Conservation (phyloP, 164 flowering plant species). For the Cinnamomum chago region DNA sequence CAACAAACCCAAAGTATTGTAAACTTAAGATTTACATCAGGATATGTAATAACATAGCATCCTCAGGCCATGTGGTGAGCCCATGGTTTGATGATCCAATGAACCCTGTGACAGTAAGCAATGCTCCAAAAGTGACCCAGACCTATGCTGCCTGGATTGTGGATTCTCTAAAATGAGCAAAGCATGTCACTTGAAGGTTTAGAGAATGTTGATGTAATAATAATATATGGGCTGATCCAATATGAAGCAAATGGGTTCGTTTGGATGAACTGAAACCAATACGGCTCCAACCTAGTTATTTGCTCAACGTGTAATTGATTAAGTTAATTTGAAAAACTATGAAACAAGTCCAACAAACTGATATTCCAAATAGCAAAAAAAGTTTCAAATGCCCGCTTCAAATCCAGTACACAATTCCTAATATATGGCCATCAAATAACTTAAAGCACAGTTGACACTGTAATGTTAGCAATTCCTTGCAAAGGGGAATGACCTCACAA, state of each 20-base stretch:
- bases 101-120: background rate
- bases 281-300: background rate
- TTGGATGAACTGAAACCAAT: background rate
- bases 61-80: background rate
- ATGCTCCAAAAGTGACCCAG: background rate
- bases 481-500: no score
- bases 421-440: no score
- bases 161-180: background rate
- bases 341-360: no score
- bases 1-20: slow-evolving; percentile 4
- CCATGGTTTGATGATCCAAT: background rate
- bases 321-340: no score
- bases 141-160: background rate
- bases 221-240: background rate
- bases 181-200: background rate
- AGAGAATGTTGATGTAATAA: background rate
- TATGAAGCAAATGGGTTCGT: background rate
- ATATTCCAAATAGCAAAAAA: no score
- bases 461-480: no score
- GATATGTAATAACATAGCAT: background rate
- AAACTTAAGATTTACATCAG: background rate
- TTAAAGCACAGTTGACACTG: no score
- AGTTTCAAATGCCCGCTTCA: no score
- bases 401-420: no score
- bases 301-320: no score